These are phyloP conservation scores for Grifola frondosa DNA, from an alignment of 1,284 basidiomycete species.

Conservation along the genomic window DNA sequence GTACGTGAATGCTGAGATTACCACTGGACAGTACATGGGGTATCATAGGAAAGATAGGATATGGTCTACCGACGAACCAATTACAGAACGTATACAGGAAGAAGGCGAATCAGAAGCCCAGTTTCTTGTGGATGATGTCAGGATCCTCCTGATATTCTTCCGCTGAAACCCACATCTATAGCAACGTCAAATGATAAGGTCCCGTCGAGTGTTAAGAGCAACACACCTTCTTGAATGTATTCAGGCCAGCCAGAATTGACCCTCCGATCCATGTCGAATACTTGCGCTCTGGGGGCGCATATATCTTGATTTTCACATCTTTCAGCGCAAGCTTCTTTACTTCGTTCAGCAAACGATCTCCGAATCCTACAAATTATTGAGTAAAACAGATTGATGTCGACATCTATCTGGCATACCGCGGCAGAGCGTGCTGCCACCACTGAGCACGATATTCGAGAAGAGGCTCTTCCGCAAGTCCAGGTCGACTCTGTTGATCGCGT, in stretches of 20 bases:
- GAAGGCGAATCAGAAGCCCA: constrained; percentile 57
- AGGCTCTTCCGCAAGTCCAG: constrained; percentile 92
- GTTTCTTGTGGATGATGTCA: constrained; percentile 94
- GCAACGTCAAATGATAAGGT: background rate
- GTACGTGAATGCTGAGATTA: constrained; percentile 20
- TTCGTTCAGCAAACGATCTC: constrained; percentile 93
- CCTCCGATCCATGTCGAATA: constrained; percentile 99
- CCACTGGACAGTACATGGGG: constrained; percentile 30
- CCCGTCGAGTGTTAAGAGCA: background rate
- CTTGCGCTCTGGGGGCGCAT: constrained; percentile 98
- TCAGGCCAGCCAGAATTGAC: constrained; percentile 91
- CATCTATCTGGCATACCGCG: constrained; percentile 56
- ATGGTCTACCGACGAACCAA: constrained; percentile 25
- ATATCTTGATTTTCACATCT: constrained; percentile 99
- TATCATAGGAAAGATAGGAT: constrained; percentile 31
- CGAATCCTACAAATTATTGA: constrained; percentile 68
- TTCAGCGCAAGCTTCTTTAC: constrained; percentile 96
- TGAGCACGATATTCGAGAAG: constrained; percentile 96
- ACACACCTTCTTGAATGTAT: constrained; percentile 93
- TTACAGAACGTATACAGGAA: constrained; percentile 14
- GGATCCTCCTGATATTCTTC: constrained; percentile 99
- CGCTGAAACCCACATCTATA: constrained; percentile 97
- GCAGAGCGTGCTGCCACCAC: constrained; percentile 94
- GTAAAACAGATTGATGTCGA: constrained; percentile 2
- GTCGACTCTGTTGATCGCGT: constrained; percentile 84